These are phyloP conservation scores for Aspergillus avenaceus DNA, from an alignment of 495 filamentous ascomycete species.

Conservation along the genomic window DNA sequence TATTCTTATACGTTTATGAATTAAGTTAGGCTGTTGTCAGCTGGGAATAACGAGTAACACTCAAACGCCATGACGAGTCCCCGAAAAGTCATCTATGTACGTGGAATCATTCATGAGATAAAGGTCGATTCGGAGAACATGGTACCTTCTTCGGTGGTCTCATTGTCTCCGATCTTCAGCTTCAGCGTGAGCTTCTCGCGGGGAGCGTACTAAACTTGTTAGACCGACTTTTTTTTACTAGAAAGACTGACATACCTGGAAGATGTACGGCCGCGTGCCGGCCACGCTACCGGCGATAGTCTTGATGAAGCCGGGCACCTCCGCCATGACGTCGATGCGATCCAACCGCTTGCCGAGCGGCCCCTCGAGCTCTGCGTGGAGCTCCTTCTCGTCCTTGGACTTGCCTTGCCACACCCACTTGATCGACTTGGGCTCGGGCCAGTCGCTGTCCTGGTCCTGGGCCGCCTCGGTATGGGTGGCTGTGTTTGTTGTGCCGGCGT, in stretches of 20 bases:
- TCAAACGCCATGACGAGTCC: slow-evolving; percentile 13
- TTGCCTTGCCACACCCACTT: slow-evolving; percentile 77
- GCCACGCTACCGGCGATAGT: slow-evolving; percentile 79
- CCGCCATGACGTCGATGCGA: slow-evolving; percentile 91
- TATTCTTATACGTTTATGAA: slow-evolving; percentile 35
- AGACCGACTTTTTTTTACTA: background rate
- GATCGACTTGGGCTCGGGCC: slow-evolving; percentile 77
- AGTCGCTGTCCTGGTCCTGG: slow-evolving; percentile 73
- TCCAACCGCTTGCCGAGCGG: slow-evolving; percentile 68
- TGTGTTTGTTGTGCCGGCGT: slow-evolving; percentile 58
- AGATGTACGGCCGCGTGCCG: slow-evolving; percentile 95
- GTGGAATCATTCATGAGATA: slow-evolving; percentile 57
- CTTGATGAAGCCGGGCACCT: slow-evolving; percentile 95
- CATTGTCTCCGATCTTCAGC: slow-evolving; percentile 75
- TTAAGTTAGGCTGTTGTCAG: no score
- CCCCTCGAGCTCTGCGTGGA: slow-evolving; percentile 66
- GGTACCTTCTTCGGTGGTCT: slow-evolving; percentile 68
- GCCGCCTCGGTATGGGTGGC: slow-evolving; percentile 64
- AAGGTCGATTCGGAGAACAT: slow-evolving; percentile 88
- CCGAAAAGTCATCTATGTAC: slow-evolving; percentile 33
- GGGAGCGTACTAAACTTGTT: slow-evolving; percentile 56
- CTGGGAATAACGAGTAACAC: background rate
- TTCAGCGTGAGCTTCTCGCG: slow-evolving; percentile 63
- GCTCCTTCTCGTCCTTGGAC: slow-evolving; percentile 67
- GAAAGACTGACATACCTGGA: slow-evolving; percentile 62